Base-by-base conservation (phyloP, 2,329 filamentous ascomycete genomes). In the Purpureocillium takamizusanense region DNA sequence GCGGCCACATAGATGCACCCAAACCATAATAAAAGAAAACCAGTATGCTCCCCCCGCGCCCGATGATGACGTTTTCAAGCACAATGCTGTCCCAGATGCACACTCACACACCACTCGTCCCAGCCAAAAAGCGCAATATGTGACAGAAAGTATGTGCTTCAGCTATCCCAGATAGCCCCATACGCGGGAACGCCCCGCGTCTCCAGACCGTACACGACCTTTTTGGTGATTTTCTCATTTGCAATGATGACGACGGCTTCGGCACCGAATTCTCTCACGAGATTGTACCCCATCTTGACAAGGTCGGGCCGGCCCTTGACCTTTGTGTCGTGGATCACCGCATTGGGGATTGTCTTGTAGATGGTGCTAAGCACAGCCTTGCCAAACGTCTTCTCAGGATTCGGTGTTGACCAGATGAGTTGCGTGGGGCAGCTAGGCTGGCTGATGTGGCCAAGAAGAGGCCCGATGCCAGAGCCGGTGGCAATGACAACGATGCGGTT, bases 161-260 rank as follows among this genome's bases (percentile, higher is more conserved):
- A 66, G 36, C 63, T 66, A 44, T 88, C 84, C 63, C 81, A 88
- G 49, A 88, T 84, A 8, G 83, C 80, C 7, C 83, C 84, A 59
- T 74, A 87, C 8, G 81, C 81, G 3, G 76, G 69, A 7, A 86
- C 59, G 0, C 81, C 80, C 39, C 78, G 67, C 29, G 66, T 69
- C 60, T 86, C 81, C 36, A 88, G 61, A 8, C 72, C 78, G 53
- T 79, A 83, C 1, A 87, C 81, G 2, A 87, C 68, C 61, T 75
- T 76, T 51, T 70, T 70, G 14, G 82, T 86, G 27, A 86, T 70
- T 40, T 61, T 70, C 41, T 79, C 75, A 54, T 87, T 88, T 39
- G 78, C 78, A 50, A 88, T 81, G 42, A 86, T 72, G 51, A 86
- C 79, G 29, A 86, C 80, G 3, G 81, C 83, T 65, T 87, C 82